A percentile compares a stretch with the other conserved stretches of the same genome.
Conservation (phyloP, 1,139 yeast species). For the Scheffersomyces quercinus region DNA sequence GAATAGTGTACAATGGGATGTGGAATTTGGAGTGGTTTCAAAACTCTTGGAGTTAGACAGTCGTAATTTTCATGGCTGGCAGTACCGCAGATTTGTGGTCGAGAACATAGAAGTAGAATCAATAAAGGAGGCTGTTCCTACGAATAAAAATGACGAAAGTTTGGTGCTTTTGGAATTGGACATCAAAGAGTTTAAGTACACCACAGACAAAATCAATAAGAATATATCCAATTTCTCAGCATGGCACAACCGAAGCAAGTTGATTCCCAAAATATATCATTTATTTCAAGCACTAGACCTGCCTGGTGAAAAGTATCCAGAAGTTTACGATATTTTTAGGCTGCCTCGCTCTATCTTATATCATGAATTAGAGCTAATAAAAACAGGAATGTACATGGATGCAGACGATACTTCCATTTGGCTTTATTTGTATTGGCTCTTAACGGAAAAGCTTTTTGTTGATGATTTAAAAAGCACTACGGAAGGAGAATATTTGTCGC, state of each 20-base stretch:
- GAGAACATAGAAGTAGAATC: conserved; percentile 42
- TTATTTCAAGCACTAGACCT: conserved; percentile 3
- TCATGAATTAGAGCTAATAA: conserved; percentile 66
- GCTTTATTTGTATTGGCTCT: conserved; percentile 84
- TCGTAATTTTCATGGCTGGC: conserved; percentile 96
- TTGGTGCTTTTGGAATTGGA: conserved; percentile 25
- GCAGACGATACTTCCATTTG: conserved; percentile 94
- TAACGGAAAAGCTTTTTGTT: conserved; percentile 55
- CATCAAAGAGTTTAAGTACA: conserved; percentile 67
- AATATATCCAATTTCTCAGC: conserved; percentile 94
- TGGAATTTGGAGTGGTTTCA: conserved; percentile 68
- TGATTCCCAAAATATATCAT: conserved; percentile 56
- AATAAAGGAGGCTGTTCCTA: conserved; percentile 9
- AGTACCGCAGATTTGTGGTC: conserved; percentile 77
- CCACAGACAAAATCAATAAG: conserved; percentile 73
- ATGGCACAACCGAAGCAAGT: conserved; percentile 86
- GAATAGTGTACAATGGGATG: conserved; percentile 58
- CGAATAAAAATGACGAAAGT: conserved; percentile 8
- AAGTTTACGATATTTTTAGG: conserved; percentile 16
- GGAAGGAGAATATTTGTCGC: conserved; percentile 18
- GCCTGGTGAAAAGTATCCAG: conserved; percentile 14
- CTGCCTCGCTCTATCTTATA: conserved; percentile 39
- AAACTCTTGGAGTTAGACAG: conserved; percentile 71
- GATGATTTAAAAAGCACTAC: conserved; percentile 21
- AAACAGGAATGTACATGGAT: conserved; percentile 88